Conservation (phyloP, 495 filamentous ascomycete species). For the Lentithecium fluviatile region DNA sequence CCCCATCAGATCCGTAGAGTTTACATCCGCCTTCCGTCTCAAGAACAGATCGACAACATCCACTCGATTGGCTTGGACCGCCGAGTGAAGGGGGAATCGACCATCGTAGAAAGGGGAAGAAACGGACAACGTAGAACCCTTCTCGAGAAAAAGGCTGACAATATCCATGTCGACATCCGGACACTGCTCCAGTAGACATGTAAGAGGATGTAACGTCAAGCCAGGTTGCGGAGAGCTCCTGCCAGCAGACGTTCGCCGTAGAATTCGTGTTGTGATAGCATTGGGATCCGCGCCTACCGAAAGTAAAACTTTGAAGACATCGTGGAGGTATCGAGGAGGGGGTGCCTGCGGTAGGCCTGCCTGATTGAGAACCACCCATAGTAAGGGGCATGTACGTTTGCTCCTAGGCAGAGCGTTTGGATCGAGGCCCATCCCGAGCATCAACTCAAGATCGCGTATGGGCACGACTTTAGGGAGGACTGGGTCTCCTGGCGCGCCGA, state of each 20-base stretch:
- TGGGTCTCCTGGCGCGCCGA: not conserved
- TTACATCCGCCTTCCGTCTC: not conserved
- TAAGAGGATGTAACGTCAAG: constrained; percentile 13
- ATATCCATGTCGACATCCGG: constrained; percentile 22
- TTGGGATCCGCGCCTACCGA: constrained; percentile 15
- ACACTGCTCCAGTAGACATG: constrained; percentile 25
- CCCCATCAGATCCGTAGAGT: not conserved
- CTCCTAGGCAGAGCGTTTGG: constrained; percentile 2
- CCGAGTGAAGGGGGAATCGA: constrained; percentile 27
- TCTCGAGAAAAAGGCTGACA: constrained; percentile 22
- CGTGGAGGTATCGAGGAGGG: constrained; percentile 11
- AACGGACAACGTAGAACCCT: constrained; percentile 9
- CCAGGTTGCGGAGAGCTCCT: not conserved
- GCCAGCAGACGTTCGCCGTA: not conserved
- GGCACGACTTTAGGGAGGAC: constrained; percentile 21
- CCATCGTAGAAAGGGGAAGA: constrained; percentile 16
- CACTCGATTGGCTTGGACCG: constrained; percentile 25
- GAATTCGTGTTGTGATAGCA: not conserved
- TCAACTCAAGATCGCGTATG: constrained; percentile 3
- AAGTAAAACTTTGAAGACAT: constrained; percentile 13
- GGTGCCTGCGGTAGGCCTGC: not conserved
- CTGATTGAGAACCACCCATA: constrained; percentile 25
- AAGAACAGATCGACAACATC: constrained; percentile 24
- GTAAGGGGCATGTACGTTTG: constrained; percentile 2
- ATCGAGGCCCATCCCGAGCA: constrained; percentile 25